phyloP scores from a whole-genome alignment of 768 basidiomycete genomes.

The Boletus pseudo-olivaceus region DNA sequence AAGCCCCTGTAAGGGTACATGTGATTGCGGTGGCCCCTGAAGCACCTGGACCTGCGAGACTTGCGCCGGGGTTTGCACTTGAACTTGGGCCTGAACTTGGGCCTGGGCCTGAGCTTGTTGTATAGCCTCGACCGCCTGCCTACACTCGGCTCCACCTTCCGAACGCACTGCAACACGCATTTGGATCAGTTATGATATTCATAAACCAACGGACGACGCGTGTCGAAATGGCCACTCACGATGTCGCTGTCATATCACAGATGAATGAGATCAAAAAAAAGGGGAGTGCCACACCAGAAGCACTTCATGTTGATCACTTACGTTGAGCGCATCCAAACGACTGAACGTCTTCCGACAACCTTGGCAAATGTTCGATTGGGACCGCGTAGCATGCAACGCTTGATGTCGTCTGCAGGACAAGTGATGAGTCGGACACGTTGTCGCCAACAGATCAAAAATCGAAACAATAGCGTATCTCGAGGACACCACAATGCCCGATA shows the following conservation, averaged over 20 bases:
- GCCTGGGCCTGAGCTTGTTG: conserved; percentile 32
- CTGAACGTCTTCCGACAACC: conserved; percentile 96
- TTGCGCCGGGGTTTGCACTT: conserved; percentile 18
- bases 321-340: conserved; percentile 89
- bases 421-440: conserved; percentile 6
- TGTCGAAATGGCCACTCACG: conserved; percentile 46
- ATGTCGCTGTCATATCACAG: conserved; percentile 56
- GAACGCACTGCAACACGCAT: conserved; percentile 60
- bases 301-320: conserved; percentile 47
- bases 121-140: conserved; percentile 40
- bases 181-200: conserved; percentile 25
- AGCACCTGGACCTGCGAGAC: conserved; percentile 19
- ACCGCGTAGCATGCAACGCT: conserved; percentile 80
- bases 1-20: conserved; percentile 22
- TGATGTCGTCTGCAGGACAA: conserved; percentile 68
- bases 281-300: conserved; percentile 22
- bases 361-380: conserved; percentile 81
- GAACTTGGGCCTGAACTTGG: conserved; percentile 23
- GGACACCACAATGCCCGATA: background rate
- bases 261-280: conserved; percentile 24
- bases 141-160: conserved; percentile 79
- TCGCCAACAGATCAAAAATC: background rate
- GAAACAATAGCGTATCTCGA: background rate
- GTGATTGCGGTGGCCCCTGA: conserved; percentile 19
- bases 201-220: conserved; percentile 21